A percentile compares a stretch with the other conserved stretches of the same genome.
Conservation (phyloP, 129 eudicot genomes). For the Flaveria brownii region DNA sequence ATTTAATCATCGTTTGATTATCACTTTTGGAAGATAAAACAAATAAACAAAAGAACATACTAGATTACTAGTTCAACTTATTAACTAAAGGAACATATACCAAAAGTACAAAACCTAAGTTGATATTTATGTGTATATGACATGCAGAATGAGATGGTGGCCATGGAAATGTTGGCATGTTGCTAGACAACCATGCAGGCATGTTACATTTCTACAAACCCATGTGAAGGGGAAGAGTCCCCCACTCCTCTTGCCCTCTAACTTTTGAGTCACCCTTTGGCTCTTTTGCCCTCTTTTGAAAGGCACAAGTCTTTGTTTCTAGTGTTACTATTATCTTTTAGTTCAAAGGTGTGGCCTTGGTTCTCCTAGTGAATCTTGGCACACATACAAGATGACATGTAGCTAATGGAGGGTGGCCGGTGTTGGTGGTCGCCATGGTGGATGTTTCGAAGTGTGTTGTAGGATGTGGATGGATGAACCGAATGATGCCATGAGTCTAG, state of each 20-base stretch:
- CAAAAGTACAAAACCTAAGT: neutral
- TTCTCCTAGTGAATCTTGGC: constrained; percentile 21
- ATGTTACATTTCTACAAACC: constrained; percentile 40
- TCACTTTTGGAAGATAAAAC: neutral
- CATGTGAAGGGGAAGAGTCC: constrained; percentile 48
- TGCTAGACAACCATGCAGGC: constrained; percentile 48
- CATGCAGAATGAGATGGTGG: constrained; percentile 35
- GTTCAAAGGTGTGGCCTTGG: constrained; percentile 25
- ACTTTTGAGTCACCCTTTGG: constrained; percentile 42
- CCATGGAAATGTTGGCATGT: constrained; percentile 61
- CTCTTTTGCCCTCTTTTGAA: constrained; percentile 42
- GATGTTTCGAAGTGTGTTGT: constrained; percentile 13
- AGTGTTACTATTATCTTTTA: constrained; percentile 29
- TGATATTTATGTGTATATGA: neutral
- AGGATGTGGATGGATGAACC: neutral
- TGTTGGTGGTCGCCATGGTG: constrained; percentile 5
- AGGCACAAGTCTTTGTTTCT: constrained; percentile 39
- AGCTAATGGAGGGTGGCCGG: constrained; percentile 23
- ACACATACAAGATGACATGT: constrained; percentile 22
- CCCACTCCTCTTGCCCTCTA: constrained; percentile 18
- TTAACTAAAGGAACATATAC: too few relatives aligned
- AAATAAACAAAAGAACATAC: neutral
- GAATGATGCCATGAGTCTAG: neutral
- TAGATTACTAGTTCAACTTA: neutral
- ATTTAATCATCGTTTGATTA: too few relatives aligned